Conservation (phyloP, 2,329 filamentous ascomycete species). For the Penicillium polonicum region DNA sequence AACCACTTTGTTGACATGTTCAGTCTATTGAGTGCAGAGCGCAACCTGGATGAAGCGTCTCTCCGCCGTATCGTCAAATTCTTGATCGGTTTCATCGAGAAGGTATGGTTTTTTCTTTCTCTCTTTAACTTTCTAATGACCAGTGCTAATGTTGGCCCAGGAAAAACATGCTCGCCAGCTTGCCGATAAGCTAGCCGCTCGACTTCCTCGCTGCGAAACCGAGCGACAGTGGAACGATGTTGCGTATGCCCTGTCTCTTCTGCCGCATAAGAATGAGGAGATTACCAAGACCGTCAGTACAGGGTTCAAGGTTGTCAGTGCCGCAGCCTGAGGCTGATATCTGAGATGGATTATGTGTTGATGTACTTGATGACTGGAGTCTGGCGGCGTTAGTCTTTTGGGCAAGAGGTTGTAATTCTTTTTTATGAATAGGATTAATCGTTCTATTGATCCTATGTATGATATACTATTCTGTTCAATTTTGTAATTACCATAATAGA, state of each 20-base stretch:
- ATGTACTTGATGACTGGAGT: slow-evolving; percentile 17
- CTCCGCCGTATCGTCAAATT: slow-evolving; percentile 88
- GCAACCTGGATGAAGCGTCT: slow-evolving; percentile 76
- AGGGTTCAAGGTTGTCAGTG: slow-evolving; percentile 62
- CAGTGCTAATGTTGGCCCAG: slow-evolving; percentile 46
- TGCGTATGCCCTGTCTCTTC: slow-evolving; percentile 80
- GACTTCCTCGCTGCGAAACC: slow-evolving; percentile 80
- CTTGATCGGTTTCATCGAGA: slow-evolving; percentile 92
- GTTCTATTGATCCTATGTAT: slow-evolving; percentile 3
- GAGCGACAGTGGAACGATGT: slow-evolving; percentile 98
- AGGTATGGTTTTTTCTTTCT: slow-evolving; percentile 59
- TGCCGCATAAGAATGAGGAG: slow-evolving; percentile 68
- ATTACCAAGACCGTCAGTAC: slow-evolving; percentile 44
- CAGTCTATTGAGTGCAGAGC: slow-evolving; percentile 80
- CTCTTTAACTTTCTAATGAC: background rate
- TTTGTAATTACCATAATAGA: background rate
- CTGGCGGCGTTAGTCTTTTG: slow-evolving; percentile 7
- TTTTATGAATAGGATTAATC: slow-evolving; percentile 6
- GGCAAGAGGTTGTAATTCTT: background rate
- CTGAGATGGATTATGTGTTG: slow-evolving; percentile 10
- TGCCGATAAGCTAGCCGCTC: slow-evolving; percentile 84
- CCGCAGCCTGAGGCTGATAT: slow-evolving; percentile 57
- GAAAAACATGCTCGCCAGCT: slow-evolving; percentile 97
- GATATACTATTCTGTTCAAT: background rate
- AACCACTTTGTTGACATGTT: slow-evolving; percentile 99